phyloP scores from a whole-genome alignment of 192 early-diverging fungal species.

The Gamsiella multidivaricata region DNA sequence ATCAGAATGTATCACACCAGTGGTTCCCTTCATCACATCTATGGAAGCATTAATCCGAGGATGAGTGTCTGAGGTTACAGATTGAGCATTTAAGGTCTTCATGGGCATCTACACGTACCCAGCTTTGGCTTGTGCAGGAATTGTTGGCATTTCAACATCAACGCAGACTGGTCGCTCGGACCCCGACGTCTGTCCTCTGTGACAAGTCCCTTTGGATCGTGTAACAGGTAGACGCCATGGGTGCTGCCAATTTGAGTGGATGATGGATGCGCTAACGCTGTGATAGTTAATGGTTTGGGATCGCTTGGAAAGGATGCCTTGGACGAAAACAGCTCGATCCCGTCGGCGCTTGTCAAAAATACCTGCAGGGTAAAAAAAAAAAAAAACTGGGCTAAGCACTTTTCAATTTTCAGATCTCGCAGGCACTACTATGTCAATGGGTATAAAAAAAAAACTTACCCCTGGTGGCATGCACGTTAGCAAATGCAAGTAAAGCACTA shows the following conservation, averaged over 20 bases:
- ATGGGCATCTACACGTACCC: conserved; percentile 10
- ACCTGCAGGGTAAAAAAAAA: conserved; percentile 19
- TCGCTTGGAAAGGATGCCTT: conserved; percentile 22
- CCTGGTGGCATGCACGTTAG: conserved; percentile 36
- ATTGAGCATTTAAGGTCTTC: too few relatives aligned
- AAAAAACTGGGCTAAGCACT: too few relatives aligned
- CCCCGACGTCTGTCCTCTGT: conserved; percentile 2
- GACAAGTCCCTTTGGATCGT: conserved; percentile 22
- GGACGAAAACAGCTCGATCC: conserved; percentile 44
- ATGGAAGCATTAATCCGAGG: neutral
- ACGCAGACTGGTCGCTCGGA: conserved; percentile 24
- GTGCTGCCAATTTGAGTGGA: conserved; percentile 48
- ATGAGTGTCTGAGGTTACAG: too few relatives aligned
- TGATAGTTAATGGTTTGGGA: conserved; percentile 36
- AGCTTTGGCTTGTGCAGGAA: conserved; percentile 57
- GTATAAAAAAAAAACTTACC: conserved; percentile 21
- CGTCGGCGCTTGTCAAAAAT: conserved; percentile 50
- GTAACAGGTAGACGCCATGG: conserved; percentile 55
- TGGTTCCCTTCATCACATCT: conserved; percentile 23
- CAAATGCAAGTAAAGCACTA: conserved; percentile 28
- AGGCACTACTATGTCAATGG: too few relatives aligned
- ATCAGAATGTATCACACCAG: conserved; percentile 4
- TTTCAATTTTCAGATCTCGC: too few relatives aligned
- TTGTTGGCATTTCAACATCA: conserved; percentile 33
- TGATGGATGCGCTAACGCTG: conserved; percentile 56